These are phyloP conservation scores for Nemania bipapillata DNA, from an alignment of 2,329 filamentous ascomycete genomes.

Conservation along the genomic window DNA sequence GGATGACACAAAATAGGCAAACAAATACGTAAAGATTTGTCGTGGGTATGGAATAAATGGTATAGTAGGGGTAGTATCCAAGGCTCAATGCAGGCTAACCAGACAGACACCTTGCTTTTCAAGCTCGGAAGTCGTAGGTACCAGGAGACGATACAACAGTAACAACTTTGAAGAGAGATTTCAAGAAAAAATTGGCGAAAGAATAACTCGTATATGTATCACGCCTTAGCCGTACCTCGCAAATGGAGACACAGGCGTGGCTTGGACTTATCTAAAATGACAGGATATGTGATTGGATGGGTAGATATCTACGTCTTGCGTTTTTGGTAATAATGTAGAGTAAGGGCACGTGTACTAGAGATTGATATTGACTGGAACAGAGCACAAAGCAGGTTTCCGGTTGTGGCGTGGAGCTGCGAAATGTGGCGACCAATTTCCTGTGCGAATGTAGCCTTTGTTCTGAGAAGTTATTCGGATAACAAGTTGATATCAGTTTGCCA, in stretches of 20 bases:
- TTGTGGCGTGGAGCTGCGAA: background rate
- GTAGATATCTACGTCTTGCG: background rate
- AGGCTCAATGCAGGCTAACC: background rate
- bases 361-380: constrained; percentile 1
- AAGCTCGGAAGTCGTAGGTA: background rate
- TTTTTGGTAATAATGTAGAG: constrained; percentile 4
- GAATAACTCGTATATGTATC: background rate
- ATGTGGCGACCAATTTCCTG: constrained; percentile 6
- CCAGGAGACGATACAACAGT: background rate
- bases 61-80: background rate
- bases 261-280: constrained; percentile 16
- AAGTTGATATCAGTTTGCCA: constrained; percentile 13
- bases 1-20: constrained; percentile 7
- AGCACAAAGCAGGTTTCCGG: constrained; percentile 17
- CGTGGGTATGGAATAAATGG: background rate
- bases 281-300: constrained; percentile 20
- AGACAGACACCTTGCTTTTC: background rate
- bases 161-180: background rate
- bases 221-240: background rate
- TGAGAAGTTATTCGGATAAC: constrained; percentile 30
- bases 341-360: constrained; percentile 24
- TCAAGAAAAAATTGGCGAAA: background rate
- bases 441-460: constrained; percentile 11
- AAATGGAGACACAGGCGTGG: constrained; percentile 1
- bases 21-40: constrained; percentile 17